Base-by-base conservation (phyloP, 2,329 filamentous ascomycete genomes). In the Diaporthe caulivora region DNA sequence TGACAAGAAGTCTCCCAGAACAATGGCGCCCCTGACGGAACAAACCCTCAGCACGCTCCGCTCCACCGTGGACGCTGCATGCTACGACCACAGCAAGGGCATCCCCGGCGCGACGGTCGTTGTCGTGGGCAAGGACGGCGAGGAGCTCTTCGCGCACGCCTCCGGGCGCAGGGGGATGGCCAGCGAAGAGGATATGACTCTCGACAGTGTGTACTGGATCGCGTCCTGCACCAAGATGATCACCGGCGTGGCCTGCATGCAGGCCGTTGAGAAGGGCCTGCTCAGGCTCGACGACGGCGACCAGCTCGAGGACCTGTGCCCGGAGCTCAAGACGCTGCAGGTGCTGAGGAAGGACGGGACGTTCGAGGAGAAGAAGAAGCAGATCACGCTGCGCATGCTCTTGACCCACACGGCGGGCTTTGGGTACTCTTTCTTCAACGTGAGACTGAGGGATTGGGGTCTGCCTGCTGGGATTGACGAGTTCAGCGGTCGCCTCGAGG, bases 211-310 rank as follows among this genome's bases (percentile, higher is more conserved):
- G 1, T 93, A 92, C 78, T 90, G 87, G 87, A 83, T 91, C 7
- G 89, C 89, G 0, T 89, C 87, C 0, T 89, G 87, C 77, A 90
- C 89, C 21, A 91, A 91, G 80, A 83, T 90, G 82, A 80, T 91
- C 17, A 81, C 84, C 0, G 87, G 84, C 0, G 79, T 90, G 18
- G 87, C 88, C 0, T 85, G 83, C 60, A 89, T 91, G 87, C 89
- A 91, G 78, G 84, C 89, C 0, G 88, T 91, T 1, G 89, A 78
- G 51, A 49, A 76, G 31, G 78, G 77, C 57, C 68, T 77, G 15
- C 76, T 77, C 74, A 76, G 73, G 31, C 75, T 78, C 24, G 77
- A 78, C 31, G 69, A 78, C 17, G 70, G 75, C 72, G 71, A 60
- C 54, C 72, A 71, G 58, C 62, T 40, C 24, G 49, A 71, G 54